A percentile compares a stretch with the other conserved stretches of the same genome.
Evolutionary conservation across 139 green algal species (phyloP).

Genomic region (Mychonastes homosphaera): DNA sequence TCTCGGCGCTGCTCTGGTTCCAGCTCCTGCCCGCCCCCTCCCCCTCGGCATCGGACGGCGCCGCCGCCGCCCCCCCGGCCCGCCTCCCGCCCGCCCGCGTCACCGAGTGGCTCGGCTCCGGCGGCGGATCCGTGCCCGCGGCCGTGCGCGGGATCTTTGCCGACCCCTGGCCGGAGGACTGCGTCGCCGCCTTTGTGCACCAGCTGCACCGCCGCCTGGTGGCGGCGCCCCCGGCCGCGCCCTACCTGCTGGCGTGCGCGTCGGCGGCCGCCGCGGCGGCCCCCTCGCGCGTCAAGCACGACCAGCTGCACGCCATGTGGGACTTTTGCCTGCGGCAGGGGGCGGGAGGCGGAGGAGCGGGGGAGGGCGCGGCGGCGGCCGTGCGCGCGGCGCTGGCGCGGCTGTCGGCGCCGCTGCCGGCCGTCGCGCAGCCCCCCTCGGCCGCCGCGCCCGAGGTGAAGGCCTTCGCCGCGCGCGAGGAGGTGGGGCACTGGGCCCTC

Average conservation of each 20-base stretch:
- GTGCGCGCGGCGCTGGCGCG: conserved; percentile 20
- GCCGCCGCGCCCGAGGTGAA: conserved; percentile 37
- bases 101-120: too few species aligned
- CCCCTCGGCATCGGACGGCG: not conserved
- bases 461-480: conserved; percentile 27
- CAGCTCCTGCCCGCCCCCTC: conserved; percentile 11
- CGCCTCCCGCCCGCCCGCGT: not conserved
- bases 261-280: conserved; percentile 32
- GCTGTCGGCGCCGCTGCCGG: conserved; percentile 25
- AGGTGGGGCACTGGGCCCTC: conserved; percentile 10
- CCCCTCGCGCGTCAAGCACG: conserved; percentile 29
- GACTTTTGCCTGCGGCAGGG: conserved; percentile 22
- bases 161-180: conserved; percentile 48
- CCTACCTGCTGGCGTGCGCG: conserved; percentile 41
- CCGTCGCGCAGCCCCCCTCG: conserved; percentile 22
- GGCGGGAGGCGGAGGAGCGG: too few species aligned
- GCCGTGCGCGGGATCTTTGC: conserved; percentile 30
- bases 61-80: not conserved
- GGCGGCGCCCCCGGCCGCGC: conserved; percentile 20
- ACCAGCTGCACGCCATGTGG: conserved; percentile 31
- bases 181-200: conserved; percentile 32
- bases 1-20: conserved; percentile 35
- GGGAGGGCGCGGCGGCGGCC: conserved; percentile 26
- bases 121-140: conserved; percentile 21
- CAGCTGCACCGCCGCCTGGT: conserved; percentile 30